These are phyloP conservation scores for Ophiostoma perfectum DNA, from an alignment of 2,329 filamentous ascomycete species.

Conservation along the genomic window DNA sequence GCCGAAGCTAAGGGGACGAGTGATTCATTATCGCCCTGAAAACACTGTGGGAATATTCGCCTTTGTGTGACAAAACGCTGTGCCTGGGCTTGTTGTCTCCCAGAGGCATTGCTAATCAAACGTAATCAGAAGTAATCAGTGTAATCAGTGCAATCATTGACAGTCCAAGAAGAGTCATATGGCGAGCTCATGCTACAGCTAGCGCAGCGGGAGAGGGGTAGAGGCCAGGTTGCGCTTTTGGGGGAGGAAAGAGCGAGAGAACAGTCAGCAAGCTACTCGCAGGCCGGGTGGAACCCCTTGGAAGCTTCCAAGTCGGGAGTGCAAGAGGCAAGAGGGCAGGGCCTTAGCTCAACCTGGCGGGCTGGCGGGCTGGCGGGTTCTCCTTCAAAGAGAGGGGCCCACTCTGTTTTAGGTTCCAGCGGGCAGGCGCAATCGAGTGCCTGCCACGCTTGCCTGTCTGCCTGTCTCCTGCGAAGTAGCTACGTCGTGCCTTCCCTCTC, in stretches of 20 bases:
- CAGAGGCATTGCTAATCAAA: too few species aligned
- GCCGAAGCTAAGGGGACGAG: too few species aligned
- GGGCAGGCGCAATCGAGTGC: slow-evolving; percentile 17
- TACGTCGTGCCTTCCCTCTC: not conserved
- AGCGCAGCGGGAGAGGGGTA: not conserved
- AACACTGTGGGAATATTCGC: too few species aligned
- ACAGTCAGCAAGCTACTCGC: slow-evolving; percentile 14
- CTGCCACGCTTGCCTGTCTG: not conserved
- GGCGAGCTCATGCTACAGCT: not conserved
- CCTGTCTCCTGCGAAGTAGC: slow-evolving; percentile 20
- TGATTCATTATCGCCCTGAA: too few species aligned
- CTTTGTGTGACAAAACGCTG: too few species aligned
- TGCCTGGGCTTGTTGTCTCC: too few species aligned
- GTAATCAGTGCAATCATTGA: not conserved
- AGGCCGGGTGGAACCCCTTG: slow-evolving; percentile 27
- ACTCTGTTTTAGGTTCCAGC: slow-evolving; percentile 19
- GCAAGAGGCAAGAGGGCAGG: too few species aligned
- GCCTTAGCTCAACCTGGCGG: too few species aligned
- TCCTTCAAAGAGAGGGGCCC: slow-evolving; percentile 13
- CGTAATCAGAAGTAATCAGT: not conserved
- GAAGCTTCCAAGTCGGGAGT: slow-evolving; percentile 25
- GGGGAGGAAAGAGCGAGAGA: not conserved
- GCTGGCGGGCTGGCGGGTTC: too few species aligned
- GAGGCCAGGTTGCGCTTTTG: slow-evolving; percentile 8
- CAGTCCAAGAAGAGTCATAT: too few species aligned